These are phyloP conservation scores for Fusarium marasasianum DNA, from an alignment of 2,329 filamentous ascomycete species.

Conservation along the genomic window DNA sequence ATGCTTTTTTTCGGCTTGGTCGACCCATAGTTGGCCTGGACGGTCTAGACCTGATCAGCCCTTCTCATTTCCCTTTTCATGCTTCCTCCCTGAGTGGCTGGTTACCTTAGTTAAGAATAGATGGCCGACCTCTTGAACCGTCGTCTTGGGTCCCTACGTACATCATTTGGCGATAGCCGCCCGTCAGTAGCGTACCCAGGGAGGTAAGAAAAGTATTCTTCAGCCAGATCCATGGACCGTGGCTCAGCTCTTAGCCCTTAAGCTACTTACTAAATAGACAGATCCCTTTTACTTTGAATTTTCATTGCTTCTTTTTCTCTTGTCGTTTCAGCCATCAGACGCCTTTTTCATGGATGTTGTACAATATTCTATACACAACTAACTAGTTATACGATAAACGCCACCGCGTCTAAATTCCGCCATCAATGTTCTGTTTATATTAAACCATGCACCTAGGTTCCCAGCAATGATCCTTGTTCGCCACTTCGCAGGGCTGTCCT, in stretches of 20 bases:
- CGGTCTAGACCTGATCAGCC: constrained; percentile 32
- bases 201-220: neutral
- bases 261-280: constrained; percentile 29
- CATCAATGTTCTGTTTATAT: constrained; percentile 8
- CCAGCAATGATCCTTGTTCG: neutral
- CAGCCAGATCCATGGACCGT: constrained; percentile 4
- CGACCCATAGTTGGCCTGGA: constrained; percentile 16
- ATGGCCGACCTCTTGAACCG: neutral
- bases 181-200: neutral
- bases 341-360: constrained; percentile 5
- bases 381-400: constrained; percentile 18
- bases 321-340: constrained; percentile 10
- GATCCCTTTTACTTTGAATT: constrained; percentile 7
- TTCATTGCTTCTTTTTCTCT: constrained; percentile 18
- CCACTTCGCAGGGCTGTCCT: neutral
- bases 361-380: constrained; percentile 14
- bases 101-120: constrained; percentile 21
- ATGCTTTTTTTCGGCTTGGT: constrained; percentile 12
- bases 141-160: constrained; percentile 4
- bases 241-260: constrained; percentile 10
- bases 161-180: constrained; percentile 23
- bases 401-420: constrained; percentile 31
- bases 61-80: constrained; percentile 25
- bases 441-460: neutral
- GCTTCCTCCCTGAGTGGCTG: constrained; percentile 1